A percentile compares a stretch with the other conserved stretches of the same genome.
Conservation (phyloP, 768 basidiomycete genomes). For the Boletus rubroflammeus region DNA sequence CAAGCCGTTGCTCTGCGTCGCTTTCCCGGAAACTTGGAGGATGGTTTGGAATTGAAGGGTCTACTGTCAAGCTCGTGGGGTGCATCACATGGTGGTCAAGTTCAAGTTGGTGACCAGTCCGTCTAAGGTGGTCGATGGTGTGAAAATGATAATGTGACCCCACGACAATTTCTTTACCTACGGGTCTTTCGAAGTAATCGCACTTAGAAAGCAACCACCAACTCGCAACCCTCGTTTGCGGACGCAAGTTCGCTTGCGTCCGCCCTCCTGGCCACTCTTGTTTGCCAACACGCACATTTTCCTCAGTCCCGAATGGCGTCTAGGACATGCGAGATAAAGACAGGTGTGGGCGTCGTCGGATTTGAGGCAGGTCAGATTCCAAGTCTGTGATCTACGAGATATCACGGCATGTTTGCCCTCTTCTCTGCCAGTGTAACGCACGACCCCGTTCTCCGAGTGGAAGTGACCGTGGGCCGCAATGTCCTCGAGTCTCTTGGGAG, state of each 20-base stretch:
- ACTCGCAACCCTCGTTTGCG: not conserved
- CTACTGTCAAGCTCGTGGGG: no score
- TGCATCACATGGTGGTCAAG: not conserved
- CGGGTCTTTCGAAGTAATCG: not conserved
- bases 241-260: no score
- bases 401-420: slow-evolving; percentile 8
- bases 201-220: not conserved
- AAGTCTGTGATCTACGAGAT: no score
- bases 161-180: not conserved
- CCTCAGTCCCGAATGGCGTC: no score
- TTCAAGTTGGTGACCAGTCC: not conserved
- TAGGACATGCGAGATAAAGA: no score
- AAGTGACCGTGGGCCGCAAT: slow-evolving; percentile 67
- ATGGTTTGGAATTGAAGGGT: not conserved
- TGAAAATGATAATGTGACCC: no score
- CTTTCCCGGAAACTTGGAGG: not conserved
- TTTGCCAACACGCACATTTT: no score
- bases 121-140: no score
- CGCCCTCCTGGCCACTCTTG: no score
- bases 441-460: slow-evolving; percentile 63
- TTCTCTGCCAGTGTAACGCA: slow-evolving; percentile 33
- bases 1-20: not conserved
- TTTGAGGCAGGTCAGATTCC: no score
- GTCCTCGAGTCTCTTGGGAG: slow-evolving; percentile 71
- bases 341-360: no score